Conservation (phyloP, 75 land plant species). For the Cunninghamia lanceolata region DNA sequence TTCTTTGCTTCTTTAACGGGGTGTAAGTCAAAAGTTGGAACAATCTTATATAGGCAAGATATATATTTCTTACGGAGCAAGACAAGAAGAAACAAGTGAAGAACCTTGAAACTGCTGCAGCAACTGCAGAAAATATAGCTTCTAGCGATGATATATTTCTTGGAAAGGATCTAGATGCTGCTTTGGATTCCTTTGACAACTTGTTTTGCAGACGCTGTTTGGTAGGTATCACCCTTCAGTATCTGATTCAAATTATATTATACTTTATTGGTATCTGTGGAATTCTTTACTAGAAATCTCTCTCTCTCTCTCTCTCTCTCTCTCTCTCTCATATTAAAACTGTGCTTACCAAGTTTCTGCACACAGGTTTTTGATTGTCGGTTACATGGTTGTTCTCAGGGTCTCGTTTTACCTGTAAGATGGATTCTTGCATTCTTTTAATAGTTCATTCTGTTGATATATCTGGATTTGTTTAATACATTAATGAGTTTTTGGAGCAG, state of each 20-base stretch:
- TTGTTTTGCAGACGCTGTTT: constrained; percentile 97
- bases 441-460: not conserved
- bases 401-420: constrained; percentile 71
- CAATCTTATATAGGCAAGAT: constrained; percentile 62
- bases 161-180: constrained; percentile 73
- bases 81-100: constrained; percentile 16
- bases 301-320: not conserved
- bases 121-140: constrained; percentile 9
- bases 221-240: constrained; percentile 34
- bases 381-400: constrained; percentile 92
- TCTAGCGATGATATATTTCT: constrained; percentile 24
- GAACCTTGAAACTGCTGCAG: constrained; percentile 7
- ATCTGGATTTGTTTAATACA: not conserved
- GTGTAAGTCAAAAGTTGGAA: constrained; percentile 3
- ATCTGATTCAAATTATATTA: not conserved
- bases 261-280: not conserved
- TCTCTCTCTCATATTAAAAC: not conserved
- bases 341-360: not conserved
- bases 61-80: constrained; percentile 41
- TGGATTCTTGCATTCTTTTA: not conserved
- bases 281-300: not conserved
- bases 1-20: not conserved
- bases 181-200: constrained; percentile 98
- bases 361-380: constrained; percentile 94
- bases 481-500: constrained; percentile 34